Conservation (phyloP, 257 asterid species). For the Eucommia ulmoides region DNA sequence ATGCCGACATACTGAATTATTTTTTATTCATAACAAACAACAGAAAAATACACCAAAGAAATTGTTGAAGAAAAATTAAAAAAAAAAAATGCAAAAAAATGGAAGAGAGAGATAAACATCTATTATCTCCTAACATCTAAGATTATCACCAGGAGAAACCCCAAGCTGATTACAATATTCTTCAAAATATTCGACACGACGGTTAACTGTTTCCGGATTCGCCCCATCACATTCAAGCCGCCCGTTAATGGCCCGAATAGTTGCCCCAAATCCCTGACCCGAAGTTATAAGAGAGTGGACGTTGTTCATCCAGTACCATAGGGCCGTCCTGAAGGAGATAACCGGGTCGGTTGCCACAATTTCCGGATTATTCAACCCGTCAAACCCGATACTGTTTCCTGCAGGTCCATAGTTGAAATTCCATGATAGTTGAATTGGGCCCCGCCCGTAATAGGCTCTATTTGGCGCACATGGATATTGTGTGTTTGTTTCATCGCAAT, state of each 20-base stretch:
- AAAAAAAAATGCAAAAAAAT: too few species aligned
- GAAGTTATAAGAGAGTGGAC: constrained; percentile 26
- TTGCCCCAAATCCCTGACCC: constrained; percentile 37
- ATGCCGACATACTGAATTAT: too few species aligned
- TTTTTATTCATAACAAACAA: too few species aligned
- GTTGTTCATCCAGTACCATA: constrained; percentile 50
- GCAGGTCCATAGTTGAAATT: constrained; percentile 48
- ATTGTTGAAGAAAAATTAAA: too few species aligned
- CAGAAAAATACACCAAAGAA: too few species aligned
- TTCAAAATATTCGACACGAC: constrained; percentile 30
- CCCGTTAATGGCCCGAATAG: constrained; percentile 37
- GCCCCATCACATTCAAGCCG: constrained; percentile 30
- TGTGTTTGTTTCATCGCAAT: constrained; percentile 26
- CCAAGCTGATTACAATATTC: constrained; percentile 24
- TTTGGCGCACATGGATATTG: constrained; percentile 28
- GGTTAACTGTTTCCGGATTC: constrained; percentile 17
- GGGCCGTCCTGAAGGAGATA: constrained; percentile 29
- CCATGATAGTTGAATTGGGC: constrained; percentile 46
- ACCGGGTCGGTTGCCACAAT: constrained; percentile 22
- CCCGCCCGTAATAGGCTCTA: constrained; percentile 33
- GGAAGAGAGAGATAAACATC: too few species aligned
- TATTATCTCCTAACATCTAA: constrained; percentile 22
- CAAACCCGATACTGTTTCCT: constrained; percentile 30
- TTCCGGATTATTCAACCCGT: constrained; percentile 35
- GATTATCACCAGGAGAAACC: constrained; percentile 30